Evolutionary conservation across 202 grass and related monocot species (phyloP).

Genomic region (Thinopyrum obtusiflorum): DNA sequence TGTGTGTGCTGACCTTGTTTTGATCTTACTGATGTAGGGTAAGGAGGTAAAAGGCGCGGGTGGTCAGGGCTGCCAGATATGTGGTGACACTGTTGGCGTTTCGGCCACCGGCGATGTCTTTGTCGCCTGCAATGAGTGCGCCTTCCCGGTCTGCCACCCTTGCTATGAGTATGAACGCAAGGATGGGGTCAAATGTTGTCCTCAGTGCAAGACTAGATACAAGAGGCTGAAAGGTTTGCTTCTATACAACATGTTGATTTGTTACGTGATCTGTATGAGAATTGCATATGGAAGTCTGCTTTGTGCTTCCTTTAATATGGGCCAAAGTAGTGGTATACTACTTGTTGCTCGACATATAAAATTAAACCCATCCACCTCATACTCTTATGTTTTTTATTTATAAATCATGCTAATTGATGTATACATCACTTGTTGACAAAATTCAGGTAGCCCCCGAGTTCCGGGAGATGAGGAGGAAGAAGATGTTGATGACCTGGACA

Average conservation of each 20-base stretch:
- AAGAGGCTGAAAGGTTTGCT: conserved; percentile 93
- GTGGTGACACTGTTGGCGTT: conserved; percentile 72
- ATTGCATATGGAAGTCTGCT: background rate
- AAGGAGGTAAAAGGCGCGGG: conserved; percentile 53
- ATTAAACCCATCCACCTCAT: background rate
- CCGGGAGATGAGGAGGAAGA: conserved; percentile 96
- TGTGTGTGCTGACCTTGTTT: conserved; percentile 29
- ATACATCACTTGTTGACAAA: conserved; percentile 3
- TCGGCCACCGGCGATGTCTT: conserved; percentile 73
- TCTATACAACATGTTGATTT: background rate
- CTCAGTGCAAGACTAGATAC: conserved; percentile 99
- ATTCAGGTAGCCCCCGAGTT: conserved; percentile 91
- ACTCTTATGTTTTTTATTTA: background rate
- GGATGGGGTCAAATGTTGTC: conserved; percentile 91
- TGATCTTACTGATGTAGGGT: conserved; percentile 46
- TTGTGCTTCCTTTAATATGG: background rate
- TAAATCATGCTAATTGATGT: conserved; percentile 1
- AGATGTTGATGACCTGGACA: conserved; percentile 91
- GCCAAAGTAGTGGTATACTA: background rate
- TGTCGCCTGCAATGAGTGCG: conserved; percentile 98
- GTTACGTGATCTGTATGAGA: background rate
- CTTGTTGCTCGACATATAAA: background rate
- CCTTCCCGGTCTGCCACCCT: conserved; percentile 94
- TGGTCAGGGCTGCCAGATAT: conserved; percentile 91
- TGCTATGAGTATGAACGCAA: conserved; percentile 98